phyloP scores from a whole-genome alignment of 768 basidiomycete species.

The Kondoa subrosea region DNA sequence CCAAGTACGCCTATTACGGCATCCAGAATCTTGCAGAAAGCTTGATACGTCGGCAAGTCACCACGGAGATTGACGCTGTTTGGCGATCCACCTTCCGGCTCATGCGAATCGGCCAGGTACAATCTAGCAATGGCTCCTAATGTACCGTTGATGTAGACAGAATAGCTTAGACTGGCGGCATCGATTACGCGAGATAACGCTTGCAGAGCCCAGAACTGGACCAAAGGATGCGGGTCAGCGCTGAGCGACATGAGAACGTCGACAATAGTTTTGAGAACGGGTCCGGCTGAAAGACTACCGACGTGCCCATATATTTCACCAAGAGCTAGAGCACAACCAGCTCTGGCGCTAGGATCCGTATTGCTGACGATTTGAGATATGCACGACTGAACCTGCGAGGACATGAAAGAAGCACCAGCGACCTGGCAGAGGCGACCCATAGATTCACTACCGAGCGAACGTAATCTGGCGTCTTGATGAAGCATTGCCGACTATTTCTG shows the following conservation, averaged over 20 bases:
- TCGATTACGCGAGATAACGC: constrained; percentile 74
- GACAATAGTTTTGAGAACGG: constrained; percentile 83
- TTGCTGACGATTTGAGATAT: constrained; percentile 90
- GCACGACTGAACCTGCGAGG: constrained; percentile 67
- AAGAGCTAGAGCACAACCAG: constrained; percentile 83
- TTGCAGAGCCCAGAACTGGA: constrained; percentile 81
- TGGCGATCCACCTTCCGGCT: constrained; percentile 66
- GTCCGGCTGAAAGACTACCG: constrained; percentile 84
- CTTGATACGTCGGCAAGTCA: constrained; percentile 78
- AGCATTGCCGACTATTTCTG: constrained; percentile 51
- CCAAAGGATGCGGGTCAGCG: constrained; percentile 89
- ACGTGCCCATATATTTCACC: constrained; percentile 81
- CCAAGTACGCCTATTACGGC: constrained; percentile 85
- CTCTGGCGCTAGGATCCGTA: constrained; percentile 75
- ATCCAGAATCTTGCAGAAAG: constrained; percentile 78
- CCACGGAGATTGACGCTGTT: constrained; percentile 70
- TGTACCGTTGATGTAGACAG: constrained; percentile 71
- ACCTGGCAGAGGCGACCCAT: constrained; percentile 72
- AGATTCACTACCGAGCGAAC: constrained; percentile 65
- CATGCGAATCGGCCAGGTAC: constrained; percentile 76
- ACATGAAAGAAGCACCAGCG: constrained; percentile 66
- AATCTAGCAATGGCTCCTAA: constrained; percentile 79
- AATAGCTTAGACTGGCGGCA: constrained; percentile 77
- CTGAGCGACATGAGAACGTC: constrained; percentile 86
- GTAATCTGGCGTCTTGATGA: constrained; percentile 59